A percentile compares a stretch with the other conserved stretches of the same genome.
phyloP scores from a whole-genome alignment of 2,329 filamentous ascomycete species.

The Reticulascus tulasneorum region DNA sequence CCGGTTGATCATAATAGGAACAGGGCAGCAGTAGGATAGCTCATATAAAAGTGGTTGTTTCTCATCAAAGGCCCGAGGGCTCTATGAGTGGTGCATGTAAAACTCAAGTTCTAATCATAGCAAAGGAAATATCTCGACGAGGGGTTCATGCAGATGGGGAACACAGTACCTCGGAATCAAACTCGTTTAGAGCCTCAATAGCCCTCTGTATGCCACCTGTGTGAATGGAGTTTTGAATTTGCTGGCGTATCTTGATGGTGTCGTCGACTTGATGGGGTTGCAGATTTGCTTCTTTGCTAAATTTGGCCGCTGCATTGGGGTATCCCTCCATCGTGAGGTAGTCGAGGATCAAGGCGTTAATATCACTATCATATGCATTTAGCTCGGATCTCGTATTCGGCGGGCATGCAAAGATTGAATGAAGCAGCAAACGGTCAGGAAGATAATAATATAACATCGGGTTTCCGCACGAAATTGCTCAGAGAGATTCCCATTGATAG shows the following conservation, averaged over 20 bases:
- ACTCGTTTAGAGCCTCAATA: slow-evolving; percentile 81
- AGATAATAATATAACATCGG: slow-evolving; percentile 73
- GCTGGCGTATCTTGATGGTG: slow-evolving; percentile 72
- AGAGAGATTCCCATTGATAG: slow-evolving; percentile 99
- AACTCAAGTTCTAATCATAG: slow-evolving; percentile 88
- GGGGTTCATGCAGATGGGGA: not conserved
- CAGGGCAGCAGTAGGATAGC: slow-evolving; percentile 9
- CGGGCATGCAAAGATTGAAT: slow-evolving; percentile 13
- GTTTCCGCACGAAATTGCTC: slow-evolving; percentile 89
- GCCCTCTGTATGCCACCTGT: slow-evolving; percentile 80
- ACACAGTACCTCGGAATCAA: slow-evolving; percentile 79
- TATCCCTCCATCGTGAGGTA: slow-evolving; percentile 97
- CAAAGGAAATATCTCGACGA: too few species aligned
- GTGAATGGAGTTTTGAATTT: slow-evolving; percentile 82
- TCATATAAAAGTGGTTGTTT: slow-evolving; percentile 61
- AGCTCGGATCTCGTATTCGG: slow-evolving; percentile 16
- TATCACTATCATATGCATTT: slow-evolving; percentile 61
- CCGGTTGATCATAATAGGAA: slow-evolving; percentile 1
- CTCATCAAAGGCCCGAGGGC: slow-evolving; percentile 86
- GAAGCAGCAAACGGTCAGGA: slow-evolving; percentile 40
- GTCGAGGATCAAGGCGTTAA: slow-evolving; percentile 93
- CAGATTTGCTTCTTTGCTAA: slow-evolving; percentile 90
- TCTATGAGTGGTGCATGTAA: slow-evolving; percentile 99
- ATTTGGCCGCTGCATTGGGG: slow-evolving; percentile 85
- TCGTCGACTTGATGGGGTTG: slow-evolving; percentile 66